Conservation (phyloP, 202 grass and related monocot genomes). For the Setaria italica region DNA sequence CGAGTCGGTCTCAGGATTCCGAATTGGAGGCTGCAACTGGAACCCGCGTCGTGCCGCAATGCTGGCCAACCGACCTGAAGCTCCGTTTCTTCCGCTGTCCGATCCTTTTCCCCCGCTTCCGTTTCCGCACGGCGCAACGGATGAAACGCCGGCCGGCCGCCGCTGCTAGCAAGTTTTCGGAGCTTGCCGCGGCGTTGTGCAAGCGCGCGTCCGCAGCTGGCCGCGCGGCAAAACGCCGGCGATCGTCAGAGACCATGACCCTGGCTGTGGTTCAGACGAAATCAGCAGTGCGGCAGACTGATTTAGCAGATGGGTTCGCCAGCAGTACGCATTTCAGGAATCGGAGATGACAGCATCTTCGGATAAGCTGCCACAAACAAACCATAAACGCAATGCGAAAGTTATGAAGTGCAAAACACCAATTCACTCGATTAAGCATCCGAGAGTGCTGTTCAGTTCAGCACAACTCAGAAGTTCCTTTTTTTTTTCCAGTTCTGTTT, state of each 20-base stretch:
- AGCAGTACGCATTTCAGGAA: slow-evolving; percentile 25
- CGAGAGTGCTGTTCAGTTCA: no score
- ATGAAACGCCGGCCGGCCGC: no score
- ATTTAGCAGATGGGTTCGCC: slow-evolving; percentile 61
- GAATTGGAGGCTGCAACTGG: neutral
- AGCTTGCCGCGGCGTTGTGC: no score
- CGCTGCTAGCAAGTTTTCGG: no score
- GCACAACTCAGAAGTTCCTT: no score
- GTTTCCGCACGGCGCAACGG: neutral
- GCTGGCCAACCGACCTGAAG: neutral
- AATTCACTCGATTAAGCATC: no score
- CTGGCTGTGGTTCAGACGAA: slow-evolving; percentile 43
- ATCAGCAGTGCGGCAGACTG: neutral
- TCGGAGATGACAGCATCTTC: no score
- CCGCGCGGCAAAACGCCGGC: neutral
- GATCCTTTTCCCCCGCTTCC: neutral
- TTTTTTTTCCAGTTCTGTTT: no score
- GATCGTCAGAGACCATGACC: slow-evolving; percentile 60
- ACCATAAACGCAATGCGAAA: no score
- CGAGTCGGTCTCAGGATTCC: neutral
- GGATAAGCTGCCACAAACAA: no score
- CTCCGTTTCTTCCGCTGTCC: neutral
- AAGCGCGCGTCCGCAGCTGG: no score
- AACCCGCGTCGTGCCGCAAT: neutral
- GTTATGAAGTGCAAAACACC: no score